phyloP scores from a whole-genome alignment of 1,139 yeast genomes.

The Taphrina populina region DNA sequence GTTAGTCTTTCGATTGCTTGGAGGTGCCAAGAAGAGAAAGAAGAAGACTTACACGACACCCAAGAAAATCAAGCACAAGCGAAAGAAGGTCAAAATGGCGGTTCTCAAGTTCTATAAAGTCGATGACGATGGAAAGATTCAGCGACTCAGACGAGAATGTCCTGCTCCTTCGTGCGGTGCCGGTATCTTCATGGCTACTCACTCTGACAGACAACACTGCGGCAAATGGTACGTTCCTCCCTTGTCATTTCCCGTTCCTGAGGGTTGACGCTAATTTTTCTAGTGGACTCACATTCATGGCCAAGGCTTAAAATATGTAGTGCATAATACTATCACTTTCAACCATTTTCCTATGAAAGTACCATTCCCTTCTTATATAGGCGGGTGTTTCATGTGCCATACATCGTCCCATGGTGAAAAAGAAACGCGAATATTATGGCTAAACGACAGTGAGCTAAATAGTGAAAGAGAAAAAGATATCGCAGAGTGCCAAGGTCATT shows the following conservation, averaged over 20 bases:
- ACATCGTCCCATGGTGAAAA: too few species aligned
- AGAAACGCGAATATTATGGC: too few species aligned
- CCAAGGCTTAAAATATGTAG: conserved; percentile 29
- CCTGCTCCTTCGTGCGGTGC: conserved; percentile 92
- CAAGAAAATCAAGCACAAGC: conserved; percentile 99
- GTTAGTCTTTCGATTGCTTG: conserved; percentile 97
- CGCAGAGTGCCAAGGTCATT: too few species aligned
- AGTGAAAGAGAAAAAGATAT: too few species aligned
- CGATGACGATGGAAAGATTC: conserved; percentile 96
- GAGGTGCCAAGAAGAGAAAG: conserved; percentile 99
- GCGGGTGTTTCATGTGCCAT: too few species aligned
- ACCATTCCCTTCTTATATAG: too few species aligned
- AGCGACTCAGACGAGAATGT: conserved; percentile 99
- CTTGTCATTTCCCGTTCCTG: background rate
- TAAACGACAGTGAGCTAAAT: too few species aligned
- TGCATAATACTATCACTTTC: too few species aligned
- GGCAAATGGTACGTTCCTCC: conserved; percentile 24
- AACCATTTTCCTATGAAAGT: too few species aligned
- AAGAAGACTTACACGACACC: conserved; percentile 99
- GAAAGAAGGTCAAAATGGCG: conserved; percentile 98
- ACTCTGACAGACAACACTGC: conserved; percentile 57
- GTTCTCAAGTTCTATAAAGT: conserved; percentile 99
- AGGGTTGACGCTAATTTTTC: background rate
- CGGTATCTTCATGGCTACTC: conserved; percentile 89
- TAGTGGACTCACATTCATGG: conserved; percentile 30